Evolutionary conservation across 2,329 filamentous ascomycete genomes (phyloP).

Genomic region (Endoconidiophora laricicola): DNA sequence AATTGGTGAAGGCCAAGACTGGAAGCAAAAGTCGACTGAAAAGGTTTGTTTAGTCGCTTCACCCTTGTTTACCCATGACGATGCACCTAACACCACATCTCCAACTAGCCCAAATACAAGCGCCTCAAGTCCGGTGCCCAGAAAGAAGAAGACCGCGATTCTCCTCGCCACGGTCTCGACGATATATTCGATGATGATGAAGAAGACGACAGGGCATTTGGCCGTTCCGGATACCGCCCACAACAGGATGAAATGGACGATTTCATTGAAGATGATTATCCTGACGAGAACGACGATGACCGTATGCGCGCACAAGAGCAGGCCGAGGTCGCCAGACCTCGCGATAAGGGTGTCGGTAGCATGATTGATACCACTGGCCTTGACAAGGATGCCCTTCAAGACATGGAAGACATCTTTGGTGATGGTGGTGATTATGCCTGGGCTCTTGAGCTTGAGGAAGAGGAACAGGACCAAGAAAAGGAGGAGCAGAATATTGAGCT

Average conservation of each 20-base stretch:
- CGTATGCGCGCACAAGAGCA: conserved; percentile 64
- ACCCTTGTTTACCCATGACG: not conserved
- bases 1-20: conserved; percentile 57
- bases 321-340: conserved; percentile 70
- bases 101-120: conserved; percentile 69
- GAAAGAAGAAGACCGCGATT: conserved; percentile 49
- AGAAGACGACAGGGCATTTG: conserved; percentile 37
- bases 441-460: conserved; percentile 76
- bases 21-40: conserved; percentile 46
- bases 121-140: conserved; percentile 84
- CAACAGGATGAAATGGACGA: conserved; percentile 72
- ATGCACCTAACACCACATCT: not conserved
- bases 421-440: conserved; percentile 93
- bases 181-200: conserved; percentile 96
- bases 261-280: conserved; percentile 94
- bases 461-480: conserved; percentile 61
- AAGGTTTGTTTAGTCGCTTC: conserved; percentile 40
- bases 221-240: conserved; percentile 37
- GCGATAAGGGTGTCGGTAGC: conserved; percentile 49
- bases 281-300: conserved; percentile 62
- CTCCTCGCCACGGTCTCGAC: conserved; percentile 56
- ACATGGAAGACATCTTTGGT: conserved; percentile 92
- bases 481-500: conserved; percentile 78
- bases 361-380: conserved; percentile 69
- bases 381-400: conserved; percentile 82